Conservation (phyloP, 164 flowering plant genomes). For the Vitis rotundifolia region DNA sequence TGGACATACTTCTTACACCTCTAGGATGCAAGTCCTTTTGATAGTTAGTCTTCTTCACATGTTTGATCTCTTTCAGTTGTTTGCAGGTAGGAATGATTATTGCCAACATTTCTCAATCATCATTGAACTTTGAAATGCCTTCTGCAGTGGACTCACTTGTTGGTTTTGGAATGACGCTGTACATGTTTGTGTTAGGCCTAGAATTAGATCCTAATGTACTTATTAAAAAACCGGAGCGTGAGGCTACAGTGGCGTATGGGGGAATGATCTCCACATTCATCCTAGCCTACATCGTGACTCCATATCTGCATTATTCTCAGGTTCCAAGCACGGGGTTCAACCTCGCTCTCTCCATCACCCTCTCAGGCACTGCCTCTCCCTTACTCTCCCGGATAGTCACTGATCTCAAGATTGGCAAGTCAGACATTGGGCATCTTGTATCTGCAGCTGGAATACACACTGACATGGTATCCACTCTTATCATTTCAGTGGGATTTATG, state of each 20-base stretch:
- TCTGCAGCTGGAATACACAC: constrained; percentile 54
- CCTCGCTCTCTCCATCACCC: constrained; percentile 13
- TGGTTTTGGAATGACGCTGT: constrained; percentile 51
- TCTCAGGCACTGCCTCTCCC: constrained; percentile 61
- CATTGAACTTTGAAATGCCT: neutral
- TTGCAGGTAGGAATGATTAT: constrained; percentile 29
- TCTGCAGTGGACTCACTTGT: constrained; percentile 20
- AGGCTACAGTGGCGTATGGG: constrained; percentile 45
- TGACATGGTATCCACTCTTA: constrained; percentile 46
- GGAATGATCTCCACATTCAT: constrained; percentile 50
- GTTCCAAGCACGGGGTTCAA: neutral
- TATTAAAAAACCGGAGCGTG: constrained; percentile 35
- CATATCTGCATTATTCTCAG: constrained; percentile 13
- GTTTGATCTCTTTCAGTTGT: no score
- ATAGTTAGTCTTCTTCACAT: no score
- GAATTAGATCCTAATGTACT: constrained; percentile 61
- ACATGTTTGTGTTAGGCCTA: constrained; percentile 71
- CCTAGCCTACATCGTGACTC: constrained; percentile 24
- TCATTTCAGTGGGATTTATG: constrained; percentile 31
- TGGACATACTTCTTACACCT: no score
- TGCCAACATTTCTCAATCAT: constrained; percentile 12
- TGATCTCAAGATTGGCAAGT: constrained; percentile 67
- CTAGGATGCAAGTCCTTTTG: no score
- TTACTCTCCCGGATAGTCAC: constrained; percentile 63
- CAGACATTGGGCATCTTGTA: constrained; percentile 63